A percentile compares a stretch with the other conserved stretches of the same genome.
Evolutionary conservation across 1,284 basidiomycete genomes (phyloP).

Genomic region (Rugosomyces carneus): DNA sequence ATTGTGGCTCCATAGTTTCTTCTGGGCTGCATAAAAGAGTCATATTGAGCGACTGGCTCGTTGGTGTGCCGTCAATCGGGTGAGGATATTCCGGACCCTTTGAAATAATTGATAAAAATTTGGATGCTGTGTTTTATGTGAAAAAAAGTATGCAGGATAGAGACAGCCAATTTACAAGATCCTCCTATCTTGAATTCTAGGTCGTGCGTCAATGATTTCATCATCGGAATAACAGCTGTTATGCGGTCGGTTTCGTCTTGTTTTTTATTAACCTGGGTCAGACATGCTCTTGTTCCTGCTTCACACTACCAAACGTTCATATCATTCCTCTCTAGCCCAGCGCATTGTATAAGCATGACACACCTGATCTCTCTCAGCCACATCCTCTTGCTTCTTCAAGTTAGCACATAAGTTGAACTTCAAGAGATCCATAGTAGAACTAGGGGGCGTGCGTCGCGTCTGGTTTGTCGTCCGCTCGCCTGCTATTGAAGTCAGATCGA

Average conservation of each 20-base stretch:
- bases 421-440: slow-evolving; percentile 39
- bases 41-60: slow-evolving; percentile 54
- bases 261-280: slow-evolving; percentile 63
- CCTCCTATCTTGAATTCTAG: slow-evolving; percentile 32
- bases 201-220: slow-evolving; percentile 38
- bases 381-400: slow-evolving; percentile 38
- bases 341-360: slow-evolving; percentile 18
- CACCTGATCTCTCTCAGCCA: slow-evolving; percentile 64
- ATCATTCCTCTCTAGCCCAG: background rate
- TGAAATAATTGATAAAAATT: slow-evolving; percentile 53
- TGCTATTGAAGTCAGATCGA: slow-evolving; percentile 51
- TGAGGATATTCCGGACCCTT: slow-evolving; percentile 58
- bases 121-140: slow-evolving; percentile 32
- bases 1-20: slow-evolving; percentile 38
- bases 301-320: slow-evolving; percentile 45
- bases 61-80: slow-evolving; percentile 31
- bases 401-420: slow-evolving; percentile 59
- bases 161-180: slow-evolving; percentile 38
- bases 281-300: slow-evolving; percentile 60
- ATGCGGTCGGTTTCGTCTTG: slow-evolving; percentile 45
- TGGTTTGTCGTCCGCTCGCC: slow-evolving; percentile 42
- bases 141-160: slow-evolving; percentile 2
- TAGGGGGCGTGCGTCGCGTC: slow-evolving; percentile 44
- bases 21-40: slow-evolving; percentile 50
- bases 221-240: slow-evolving; percentile 61